These are phyloP conservation scores for Plasmodium berghei DNA, from an alignment of 169 alveolate genomes.

Conservation along the genomic window DNA sequence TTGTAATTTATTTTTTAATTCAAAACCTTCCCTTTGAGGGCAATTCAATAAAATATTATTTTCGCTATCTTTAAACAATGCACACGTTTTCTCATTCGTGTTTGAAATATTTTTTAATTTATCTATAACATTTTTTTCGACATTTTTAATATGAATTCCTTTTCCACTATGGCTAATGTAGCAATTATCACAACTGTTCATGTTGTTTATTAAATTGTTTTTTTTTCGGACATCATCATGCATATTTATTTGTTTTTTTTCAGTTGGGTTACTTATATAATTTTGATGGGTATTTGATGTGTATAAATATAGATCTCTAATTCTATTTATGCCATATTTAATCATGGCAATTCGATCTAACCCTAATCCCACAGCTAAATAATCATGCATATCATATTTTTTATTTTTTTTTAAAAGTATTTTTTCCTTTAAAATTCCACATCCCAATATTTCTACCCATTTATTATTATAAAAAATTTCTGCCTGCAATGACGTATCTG, in stretches of 20 bases:
- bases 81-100: neutral
- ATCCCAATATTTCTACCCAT: constrained; percentile 75
- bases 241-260: constrained; percentile 2
- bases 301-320: constrained; percentile 67
- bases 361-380: constrained; percentile 71
- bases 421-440: constrained; percentile 74
- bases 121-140: neutral
- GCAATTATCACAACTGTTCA: neutral
- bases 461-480: constrained; percentile 66
- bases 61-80: neutral
- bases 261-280: neutral
- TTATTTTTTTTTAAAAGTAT: constrained; percentile 44
- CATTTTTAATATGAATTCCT: neutral
- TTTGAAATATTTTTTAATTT: neutral
- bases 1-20: constrained; percentile 17
- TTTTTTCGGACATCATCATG: neutral
- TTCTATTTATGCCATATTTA: constrained; percentile 27
- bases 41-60: constrained; percentile 31
- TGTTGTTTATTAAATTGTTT: neutral
- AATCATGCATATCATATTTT: constrained; percentile 59
- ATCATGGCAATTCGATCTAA: constrained; percentile 75
- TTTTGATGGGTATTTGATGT: constrained; percentile 36
- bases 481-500: constrained; percentile 55
- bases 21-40: constrained; percentile 48
- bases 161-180: neutral